These are phyloP conservation scores for Pleurotus tuoliensis DNA, from an alignment of 768 basidiomycete genomes.

Conservation along the genomic window DNA sequence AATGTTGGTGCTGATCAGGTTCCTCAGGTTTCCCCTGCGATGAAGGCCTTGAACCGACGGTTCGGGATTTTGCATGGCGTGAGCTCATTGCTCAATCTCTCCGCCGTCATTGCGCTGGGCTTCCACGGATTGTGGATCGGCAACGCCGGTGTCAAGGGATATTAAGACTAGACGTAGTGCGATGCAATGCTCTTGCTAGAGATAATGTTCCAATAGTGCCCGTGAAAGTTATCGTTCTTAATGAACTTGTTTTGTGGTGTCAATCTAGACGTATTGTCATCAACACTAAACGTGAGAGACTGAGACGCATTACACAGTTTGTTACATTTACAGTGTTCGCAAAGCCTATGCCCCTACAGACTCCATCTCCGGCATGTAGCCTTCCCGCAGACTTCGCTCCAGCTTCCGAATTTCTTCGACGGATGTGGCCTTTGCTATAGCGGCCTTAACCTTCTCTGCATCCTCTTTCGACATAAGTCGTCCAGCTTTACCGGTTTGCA, in stretches of 20 bases:
- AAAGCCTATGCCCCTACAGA: conserved; percentile 61
- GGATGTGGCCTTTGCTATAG: conserved; percentile 87
- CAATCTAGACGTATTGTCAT: too few species aligned
- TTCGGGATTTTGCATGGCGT: conserved; percentile 69
- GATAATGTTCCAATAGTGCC: too few species aligned
- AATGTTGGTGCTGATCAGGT: conserved; percentile 1
- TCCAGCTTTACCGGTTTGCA: conserved; percentile 65
- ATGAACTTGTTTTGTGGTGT: too few species aligned
- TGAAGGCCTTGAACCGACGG: conserved; percentile 64
- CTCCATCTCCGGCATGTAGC: conserved; percentile 77
- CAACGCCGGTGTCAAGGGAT: conserved; percentile 43
- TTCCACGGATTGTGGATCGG: conserved; percentile 77
- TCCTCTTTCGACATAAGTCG: conserved; percentile 91
- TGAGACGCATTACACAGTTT: conserved; percentile 15
- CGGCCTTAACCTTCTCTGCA: conserved; percentile 79
- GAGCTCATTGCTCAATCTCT: conserved; percentile 64
- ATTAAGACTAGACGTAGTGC: conserved; percentile 14
- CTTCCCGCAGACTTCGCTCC: conserved; percentile 80
- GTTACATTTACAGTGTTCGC: conserved; percentile 13
- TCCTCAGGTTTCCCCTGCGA: conserved; percentile 55
- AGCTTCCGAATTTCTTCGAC: conserved; percentile 84
- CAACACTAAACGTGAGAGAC: too few species aligned
- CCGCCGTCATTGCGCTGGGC: conserved; percentile 51
- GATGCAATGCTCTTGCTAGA: too few species aligned
- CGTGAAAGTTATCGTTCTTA: background rate